Percentiles rank a stretch among this genome's conserved stretches.
Conservation (phyloP, 768 basidiomycete genomes). For the Hygrophoropsis aurantiaca region DNA sequence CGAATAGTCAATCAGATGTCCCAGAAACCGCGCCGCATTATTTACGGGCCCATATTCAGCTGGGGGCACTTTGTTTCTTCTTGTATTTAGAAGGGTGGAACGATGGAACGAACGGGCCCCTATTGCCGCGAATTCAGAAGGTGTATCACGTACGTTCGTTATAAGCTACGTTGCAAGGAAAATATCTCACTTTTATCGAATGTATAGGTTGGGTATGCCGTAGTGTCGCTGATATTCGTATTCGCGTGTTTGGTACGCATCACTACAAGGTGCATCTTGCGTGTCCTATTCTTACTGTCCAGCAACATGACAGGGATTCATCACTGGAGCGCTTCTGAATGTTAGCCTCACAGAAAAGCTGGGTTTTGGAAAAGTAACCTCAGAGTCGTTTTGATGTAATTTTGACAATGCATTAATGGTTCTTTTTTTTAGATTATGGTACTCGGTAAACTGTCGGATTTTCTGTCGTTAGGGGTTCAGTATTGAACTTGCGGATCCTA, state of each 20-base stretch:
- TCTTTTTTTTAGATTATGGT: constrained; percentile 21
- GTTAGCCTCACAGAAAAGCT: constrained; percentile 26
- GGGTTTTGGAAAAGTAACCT: constrained; percentile 33
- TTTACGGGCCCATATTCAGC: constrained; percentile 27
- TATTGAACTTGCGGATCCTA: background rate
- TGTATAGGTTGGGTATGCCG: constrained; percentile 34
- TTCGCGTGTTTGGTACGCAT: constrained; percentile 36
- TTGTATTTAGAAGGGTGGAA: constrained; percentile 39
- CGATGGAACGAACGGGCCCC: constrained; percentile 37
- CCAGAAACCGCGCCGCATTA: constrained; percentile 17
- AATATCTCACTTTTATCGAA: background rate
- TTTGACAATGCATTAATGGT: background rate
- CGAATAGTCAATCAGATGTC: background rate
- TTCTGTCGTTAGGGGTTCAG: background rate
- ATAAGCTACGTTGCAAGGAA: background rate
- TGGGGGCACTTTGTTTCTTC: constrained; percentile 33
- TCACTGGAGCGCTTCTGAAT: constrained; percentile 32
- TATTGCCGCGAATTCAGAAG: constrained; percentile 37
- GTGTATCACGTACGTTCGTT: constrained; percentile 31
- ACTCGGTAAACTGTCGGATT: constrained; percentile 14
- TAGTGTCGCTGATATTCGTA: constrained; percentile 45
- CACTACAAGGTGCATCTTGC: background rate
- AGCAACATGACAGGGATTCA: constrained; percentile 25
- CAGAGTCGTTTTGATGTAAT: background rate
- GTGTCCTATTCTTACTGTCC: background rate